Base-by-base conservation (phyloP, 2,329 filamentous ascomycete genomes). In the Aspergillus novofumigatus region DNA sequence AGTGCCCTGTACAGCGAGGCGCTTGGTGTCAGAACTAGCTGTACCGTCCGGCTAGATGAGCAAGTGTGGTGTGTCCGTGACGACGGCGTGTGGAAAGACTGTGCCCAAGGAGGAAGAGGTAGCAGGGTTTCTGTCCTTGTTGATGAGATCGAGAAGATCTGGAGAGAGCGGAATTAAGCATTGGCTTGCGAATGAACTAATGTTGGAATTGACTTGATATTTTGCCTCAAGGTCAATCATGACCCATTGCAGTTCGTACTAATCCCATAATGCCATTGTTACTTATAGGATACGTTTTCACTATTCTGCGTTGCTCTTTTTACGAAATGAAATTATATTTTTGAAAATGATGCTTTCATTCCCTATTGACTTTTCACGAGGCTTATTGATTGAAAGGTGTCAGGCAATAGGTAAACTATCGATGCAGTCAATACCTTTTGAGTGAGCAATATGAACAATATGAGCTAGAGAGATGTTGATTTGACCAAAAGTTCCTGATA, bases 61-160 rank as follows among this genome's bases (percentile, higher is more conserved):
- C 79, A 93, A 72, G 79, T 90, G 55, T 90, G 94, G 78, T 99
- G 94, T 76, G 83, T 97, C 62, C 83, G 88, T 52, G 92, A 97
- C 71, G 84, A 77, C 25, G 88, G 87, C 11, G 70, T 88, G 67
- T 97, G 92, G 91, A 87, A 78, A 56, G 83, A 94, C 63, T 97
- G 93, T 71, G 85, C 87, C 3, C 81, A 66, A 88, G 90, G 51
- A 67, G 86, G 55, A 78, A 79, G 62, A 84, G 75, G 74, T 4
- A 74, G 72, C 51, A 64, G 75, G n/a, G 73, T 77, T 5, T 64
- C 70, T 64, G 88, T 92, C 67, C 80, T 97, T 54, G 83, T 96
- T 53, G 78, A 85, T 66, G 87, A 90, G 74, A 85, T 97, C 61
- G 84, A 92, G 78, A 86, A 86, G 74, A 80, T 90, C 58, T 90